Conservation (phyloP, 2,329 filamentous ascomycete species). For the Botrytis cinerea region DNA sequence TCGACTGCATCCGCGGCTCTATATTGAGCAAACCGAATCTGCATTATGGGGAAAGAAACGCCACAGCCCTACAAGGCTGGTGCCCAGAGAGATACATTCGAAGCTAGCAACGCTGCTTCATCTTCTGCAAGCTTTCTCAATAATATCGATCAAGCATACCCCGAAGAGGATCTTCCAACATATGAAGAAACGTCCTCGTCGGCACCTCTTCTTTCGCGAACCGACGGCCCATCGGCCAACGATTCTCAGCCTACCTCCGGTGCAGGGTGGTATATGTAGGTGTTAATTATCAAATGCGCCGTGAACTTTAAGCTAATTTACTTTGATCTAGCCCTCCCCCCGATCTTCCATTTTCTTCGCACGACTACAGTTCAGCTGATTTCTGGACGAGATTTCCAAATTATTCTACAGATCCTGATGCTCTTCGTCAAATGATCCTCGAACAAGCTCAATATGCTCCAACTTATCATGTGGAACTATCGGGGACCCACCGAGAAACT, state of each 20-base stretch:
- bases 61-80: constrained; percentile 13
- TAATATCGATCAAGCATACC: constrained; percentile 30
- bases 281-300: too few relatives aligned
- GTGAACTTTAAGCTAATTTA: not conserved
- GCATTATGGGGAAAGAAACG: constrained; percentile 22
- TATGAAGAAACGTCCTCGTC: constrained; percentile 28
- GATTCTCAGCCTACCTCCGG: constrained; percentile 4
- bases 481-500: constrained; percentile 41
- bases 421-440: constrained; percentile 36
- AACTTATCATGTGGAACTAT: constrained; percentile 37
- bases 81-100: not conserved
- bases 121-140: constrained; percentile 33
- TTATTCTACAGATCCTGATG: constrained; percentile 34
- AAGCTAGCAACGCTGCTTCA: constrained; percentile 27
- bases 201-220: constrained; percentile 12
- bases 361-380: constrained; percentile 33
- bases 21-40: not conserved
- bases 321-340: constrained; percentile 27
- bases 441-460: constrained; percentile 38
- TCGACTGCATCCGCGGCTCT: not conserved
- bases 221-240: not conserved
- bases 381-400: constrained; percentile 37
- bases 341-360: constrained; percentile 34
- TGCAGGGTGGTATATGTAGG: constrained; percentile 16
- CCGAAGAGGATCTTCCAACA: constrained; percentile 31